Evolutionary conservation across 2,329 filamentous ascomycete genomes (phyloP), one percentile per base, ranked within the genome.

Genomic region (Orbilia quercus): DNA sequence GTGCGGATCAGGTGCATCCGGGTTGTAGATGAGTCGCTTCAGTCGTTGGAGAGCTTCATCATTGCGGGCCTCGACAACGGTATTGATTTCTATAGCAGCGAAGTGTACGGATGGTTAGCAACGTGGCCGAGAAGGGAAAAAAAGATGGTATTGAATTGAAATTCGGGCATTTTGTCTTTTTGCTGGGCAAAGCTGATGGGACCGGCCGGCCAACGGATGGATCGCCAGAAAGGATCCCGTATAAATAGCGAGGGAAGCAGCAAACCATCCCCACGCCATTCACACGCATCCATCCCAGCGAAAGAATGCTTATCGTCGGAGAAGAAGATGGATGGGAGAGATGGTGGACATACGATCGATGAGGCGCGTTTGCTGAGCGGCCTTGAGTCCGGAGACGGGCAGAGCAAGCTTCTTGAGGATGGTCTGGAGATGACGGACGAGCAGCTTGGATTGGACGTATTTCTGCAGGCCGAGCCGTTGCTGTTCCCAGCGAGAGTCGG

Each of bases 331-430:
- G 71, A 42, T 36, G 51, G 48, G 44, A 69, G 67, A 50, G 74
- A 50, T 67, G 65, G 76, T 23, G 11, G 23, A 87, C 91, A 81
- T 84, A 98, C 95, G 86, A 70, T 87, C 84, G 75, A 90, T 87
- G 74, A 97, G 90, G 78, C 94, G 89, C 69, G 83, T 82, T 81
- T 96, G 92, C 71, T 98, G 83, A 44, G 90, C 86, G 34, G 88
- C 87, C 84, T 99, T 99, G 78, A 95, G 89, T 18, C 95, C 95
- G 25, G 89, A 91, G 73, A 91, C 90, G 76, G 87, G 86, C 36
- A 96, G 83, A 50, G 88, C 86, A 82, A 96, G 91, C 73, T 86
- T 83, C 75, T 87, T 86, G 79, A 94, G 90, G 76, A 98, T 89
- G 58, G 85, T 85, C 77, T 92, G 91, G 53, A 97, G 85, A 77